Percentiles rank a stretch among this genome's conserved stretches.
Conservation (phyloP, 1,284 basidiomycete species). For the Papiliotrema fonsecae region DNA sequence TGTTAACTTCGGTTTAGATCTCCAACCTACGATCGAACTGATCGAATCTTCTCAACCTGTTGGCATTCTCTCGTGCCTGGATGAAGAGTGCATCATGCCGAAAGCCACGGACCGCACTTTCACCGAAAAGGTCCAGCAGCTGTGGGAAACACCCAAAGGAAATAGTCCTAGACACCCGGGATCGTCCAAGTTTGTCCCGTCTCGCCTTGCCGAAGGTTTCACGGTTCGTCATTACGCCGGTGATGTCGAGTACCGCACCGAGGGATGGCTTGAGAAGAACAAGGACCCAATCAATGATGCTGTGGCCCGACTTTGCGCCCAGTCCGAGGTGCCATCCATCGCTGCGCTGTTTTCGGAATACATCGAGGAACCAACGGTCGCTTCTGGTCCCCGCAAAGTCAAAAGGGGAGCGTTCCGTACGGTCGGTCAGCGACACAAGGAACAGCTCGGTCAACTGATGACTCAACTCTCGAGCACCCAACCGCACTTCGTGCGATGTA, state of each 20-base stretch:
- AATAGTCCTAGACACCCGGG: conserved; percentile 56
- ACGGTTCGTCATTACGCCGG: conserved; percentile 96
- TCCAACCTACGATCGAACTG: conserved; percentile 97
- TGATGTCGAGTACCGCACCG: conserved; percentile 91
- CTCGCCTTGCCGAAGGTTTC: conserved; percentile 91
- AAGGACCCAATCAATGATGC: conserved; percentile 99
- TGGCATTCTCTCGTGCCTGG: conserved; percentile 87
- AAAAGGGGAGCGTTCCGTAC: conserved; percentile 98
- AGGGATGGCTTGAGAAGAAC: conserved; percentile 99
- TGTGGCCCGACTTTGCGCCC: conserved; percentile 79
- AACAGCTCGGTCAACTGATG: conserved; percentile 91
- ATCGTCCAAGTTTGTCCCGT: conserved; percentile 74
- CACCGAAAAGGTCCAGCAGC: conserved; percentile 70
- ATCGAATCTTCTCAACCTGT: conserved; percentile 74
- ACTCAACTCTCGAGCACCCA: conserved; percentile 86
- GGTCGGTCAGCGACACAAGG: conserved; percentile 91
- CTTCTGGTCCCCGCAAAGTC: conserved; percentile 62
- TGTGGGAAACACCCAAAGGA: conserved; percentile 41
- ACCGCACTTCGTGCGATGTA: conserved; percentile 97
- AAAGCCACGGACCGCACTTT: conserved; percentile 94
- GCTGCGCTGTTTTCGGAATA: conserved; percentile 82
- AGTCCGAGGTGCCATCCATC: conserved; percentile 77
- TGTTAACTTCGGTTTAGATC: conserved; percentile 94
- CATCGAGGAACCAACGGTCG: conserved; percentile 51
- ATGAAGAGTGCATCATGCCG: conserved; percentile 99